Percentiles rank a stretch among this genome's conserved stretches.
These are phyloP conservation scores for Linum usitatissimum DNA, from an alignment of 345 rosid genomes.

Conservation along the genomic window DNA sequence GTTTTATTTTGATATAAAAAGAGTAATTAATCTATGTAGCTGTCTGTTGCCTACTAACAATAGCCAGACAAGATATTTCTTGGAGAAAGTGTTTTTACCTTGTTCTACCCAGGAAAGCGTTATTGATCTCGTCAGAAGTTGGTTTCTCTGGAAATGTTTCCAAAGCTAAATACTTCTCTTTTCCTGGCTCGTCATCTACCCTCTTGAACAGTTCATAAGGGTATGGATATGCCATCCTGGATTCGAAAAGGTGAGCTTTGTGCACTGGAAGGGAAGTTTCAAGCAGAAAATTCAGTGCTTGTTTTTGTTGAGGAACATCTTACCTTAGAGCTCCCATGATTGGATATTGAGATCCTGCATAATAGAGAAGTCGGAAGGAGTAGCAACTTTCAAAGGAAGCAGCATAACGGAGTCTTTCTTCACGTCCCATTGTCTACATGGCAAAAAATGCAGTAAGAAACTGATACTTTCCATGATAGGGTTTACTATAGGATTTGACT, in stretches of 20 bases:
- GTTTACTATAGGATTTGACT: conserved; percentile 16
- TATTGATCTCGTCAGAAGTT: conserved; percentile 50
- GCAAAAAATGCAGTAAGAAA: conserved; percentile 12
- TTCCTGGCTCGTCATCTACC: neutral
- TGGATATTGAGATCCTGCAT: conserved; percentile 89
- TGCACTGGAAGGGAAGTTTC: neutral
- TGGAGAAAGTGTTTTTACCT: conserved; percentile 22
- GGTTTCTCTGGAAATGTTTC: conserved; percentile 32
- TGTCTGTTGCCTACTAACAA: neutral
- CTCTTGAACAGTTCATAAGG: conserved; percentile 68
- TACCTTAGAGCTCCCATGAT: conserved; percentile 96
- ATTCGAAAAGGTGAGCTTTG: neutral
- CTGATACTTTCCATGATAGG: neutral
- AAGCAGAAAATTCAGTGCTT: neutral
- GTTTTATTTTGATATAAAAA: neutral
- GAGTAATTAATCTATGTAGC: no score
- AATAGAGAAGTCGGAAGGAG: conserved; percentile 79
- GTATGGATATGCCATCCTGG: conserved; percentile 58
- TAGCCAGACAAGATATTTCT: neutral
- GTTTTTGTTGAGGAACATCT: neutral
- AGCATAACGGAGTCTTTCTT: conserved; percentile 77
- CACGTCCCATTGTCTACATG: conserved; percentile 80
- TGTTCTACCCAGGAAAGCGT: conserved; percentile 62
- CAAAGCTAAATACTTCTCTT: neutral
- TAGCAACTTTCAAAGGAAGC: conserved; percentile 80